These are phyloP conservation scores for Dioszegia hungarica DNA, from an alignment of 768 basidiomycete genomes.

Conservation along the genomic window DNA sequence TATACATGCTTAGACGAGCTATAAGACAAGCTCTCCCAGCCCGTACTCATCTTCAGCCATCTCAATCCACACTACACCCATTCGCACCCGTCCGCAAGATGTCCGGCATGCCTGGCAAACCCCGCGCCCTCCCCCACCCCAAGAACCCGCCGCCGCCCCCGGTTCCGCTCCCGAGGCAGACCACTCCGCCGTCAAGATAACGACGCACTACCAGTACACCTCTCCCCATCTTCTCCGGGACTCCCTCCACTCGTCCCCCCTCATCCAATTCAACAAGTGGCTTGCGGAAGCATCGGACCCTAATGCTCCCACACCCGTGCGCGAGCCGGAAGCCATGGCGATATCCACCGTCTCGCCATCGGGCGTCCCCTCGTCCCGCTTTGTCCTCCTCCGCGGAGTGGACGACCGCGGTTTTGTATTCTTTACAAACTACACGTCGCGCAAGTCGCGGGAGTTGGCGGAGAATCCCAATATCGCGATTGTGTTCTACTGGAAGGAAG, in stretches of 20 bases:
- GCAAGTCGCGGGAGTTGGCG: constrained; percentile 77
- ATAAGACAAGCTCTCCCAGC: too few relatives aligned
- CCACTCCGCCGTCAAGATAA: constrained; percentile 51
- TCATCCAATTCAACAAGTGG: constrained; percentile 83
- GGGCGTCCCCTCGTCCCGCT: constrained; percentile 79
- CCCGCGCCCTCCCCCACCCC: background rate
- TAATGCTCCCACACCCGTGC: constrained; percentile 53
- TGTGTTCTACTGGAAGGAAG: constrained; percentile 86
- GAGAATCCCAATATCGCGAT: constrained; percentile 75
- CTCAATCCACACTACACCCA: too few relatives aligned
- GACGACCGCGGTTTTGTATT: constrained; percentile 83
- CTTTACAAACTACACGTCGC: constrained; percentile 92
- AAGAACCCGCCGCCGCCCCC: constrained; percentile 35
- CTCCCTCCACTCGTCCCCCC: constrained; percentile 62
- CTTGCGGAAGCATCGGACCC: constrained; percentile 55
- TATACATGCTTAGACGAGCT: too few relatives aligned
- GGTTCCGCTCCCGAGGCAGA: background rate
- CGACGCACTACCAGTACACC: constrained; percentile 71
- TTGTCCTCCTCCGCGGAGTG: constrained; percentile 86
- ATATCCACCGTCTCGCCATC: constrained; percentile 51
- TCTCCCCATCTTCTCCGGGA: constrained; percentile 62
- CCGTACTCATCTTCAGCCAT: too few relatives aligned
- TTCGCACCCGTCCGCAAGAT: background rate
- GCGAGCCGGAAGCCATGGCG: constrained; percentile 91
- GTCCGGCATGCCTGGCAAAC: background rate